Evolutionary conservation across 2,329 filamentous ascomycete species (phyloP), one percentile per base, ranked within the genome.

Genomic region (Calonectria pteridis): DNA sequence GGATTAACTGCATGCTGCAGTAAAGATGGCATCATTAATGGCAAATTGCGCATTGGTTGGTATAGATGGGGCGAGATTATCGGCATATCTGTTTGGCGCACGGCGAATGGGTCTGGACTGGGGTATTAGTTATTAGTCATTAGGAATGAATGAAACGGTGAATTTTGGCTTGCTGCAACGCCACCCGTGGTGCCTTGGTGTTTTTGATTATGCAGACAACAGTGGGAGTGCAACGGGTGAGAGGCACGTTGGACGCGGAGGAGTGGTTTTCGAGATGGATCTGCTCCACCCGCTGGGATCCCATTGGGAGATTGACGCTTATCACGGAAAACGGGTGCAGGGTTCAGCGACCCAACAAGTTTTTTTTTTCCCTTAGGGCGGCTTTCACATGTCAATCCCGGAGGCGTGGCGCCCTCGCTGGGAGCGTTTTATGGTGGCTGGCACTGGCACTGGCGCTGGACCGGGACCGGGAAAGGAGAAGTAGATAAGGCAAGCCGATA

Each of bases 381-480:
- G 62, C 73, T 77, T 78, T 80, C 78, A 80, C 78, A 80, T 80
- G 78, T 78, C 77, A 80, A 67, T 62, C 43, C 37, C 49, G 29
- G 58, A 37, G 67, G 53, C 55, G 31, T 50, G 63, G 72, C 65
- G 73, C 72, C 26, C 33, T 62, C 33, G 16, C 35, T 51, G 65
- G n/a, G 51, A 73, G 68, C 71, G 58, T 64, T 69, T 64, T 67
- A 46, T 63, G 55, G 50, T 64, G 69, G 77, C 67, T 31, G 58
- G 55, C 31, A 29, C 31, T 23, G 33, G 20, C 40, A 59, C 71
- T 72, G 73, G 69, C 69, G 63, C 53, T 46, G 50, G 69, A 51
- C 62, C 62, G 67, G 40, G 40, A 43, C n/a, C 43, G n/a, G 43
- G 43, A 46, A 46, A 46, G 68, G 49, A 64, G 29, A 43, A 59